These are phyloP conservation scores for Postia placenta DNA, from an alignment of 768 basidiomycete species.

Conservation along the genomic window DNA sequence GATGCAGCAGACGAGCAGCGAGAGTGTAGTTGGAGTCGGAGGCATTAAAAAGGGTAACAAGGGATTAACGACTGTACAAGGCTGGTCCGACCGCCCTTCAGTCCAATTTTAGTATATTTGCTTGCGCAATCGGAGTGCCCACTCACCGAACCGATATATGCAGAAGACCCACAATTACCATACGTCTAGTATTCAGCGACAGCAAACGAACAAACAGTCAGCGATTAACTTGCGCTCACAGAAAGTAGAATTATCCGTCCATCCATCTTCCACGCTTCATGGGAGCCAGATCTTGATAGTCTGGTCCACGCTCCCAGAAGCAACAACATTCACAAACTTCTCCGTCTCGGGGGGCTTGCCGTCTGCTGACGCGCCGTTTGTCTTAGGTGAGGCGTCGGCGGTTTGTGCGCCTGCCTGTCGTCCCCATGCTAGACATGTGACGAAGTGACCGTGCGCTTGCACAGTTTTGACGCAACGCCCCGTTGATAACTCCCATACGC, in stretches of 20 bases:
- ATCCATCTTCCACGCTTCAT: slow-evolving; percentile 6
- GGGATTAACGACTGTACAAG: background rate
- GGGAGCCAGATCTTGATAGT: slow-evolving; percentile 21
- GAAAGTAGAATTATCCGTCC: background rate
- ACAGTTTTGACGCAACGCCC: slow-evolving; percentile 69
- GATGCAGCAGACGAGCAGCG: slow-evolving; percentile 2
- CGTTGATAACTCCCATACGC: slow-evolving; percentile 50
- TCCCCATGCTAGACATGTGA: slow-evolving; percentile 17
- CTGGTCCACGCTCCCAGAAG: slow-evolving; percentile 17
- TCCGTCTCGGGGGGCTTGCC: slow-evolving; percentile 33
- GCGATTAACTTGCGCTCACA: background rate
- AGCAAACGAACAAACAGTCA: background rate
- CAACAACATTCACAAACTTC: slow-evolving; percentile 41
- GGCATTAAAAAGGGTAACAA: background rate
- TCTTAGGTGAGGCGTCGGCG: slow-evolving; percentile 7
- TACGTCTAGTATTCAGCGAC: background rate
- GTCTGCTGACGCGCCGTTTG: slow-evolving; percentile 46
- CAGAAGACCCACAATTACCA: slow-evolving; percentile 4
- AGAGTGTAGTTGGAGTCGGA: background rate
- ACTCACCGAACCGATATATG: slow-evolving; percentile 4
- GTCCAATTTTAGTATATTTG: too few relatives aligned
- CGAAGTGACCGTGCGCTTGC: slow-evolving; percentile 33
- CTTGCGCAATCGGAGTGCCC: too few relatives aligned
- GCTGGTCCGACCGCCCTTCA: background rate
- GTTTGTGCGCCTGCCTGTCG: slow-evolving; percentile 22